phyloP scores from a whole-genome alignment of 1,139 yeast species.

The Schizosaccharomyces versatilis region DNA sequence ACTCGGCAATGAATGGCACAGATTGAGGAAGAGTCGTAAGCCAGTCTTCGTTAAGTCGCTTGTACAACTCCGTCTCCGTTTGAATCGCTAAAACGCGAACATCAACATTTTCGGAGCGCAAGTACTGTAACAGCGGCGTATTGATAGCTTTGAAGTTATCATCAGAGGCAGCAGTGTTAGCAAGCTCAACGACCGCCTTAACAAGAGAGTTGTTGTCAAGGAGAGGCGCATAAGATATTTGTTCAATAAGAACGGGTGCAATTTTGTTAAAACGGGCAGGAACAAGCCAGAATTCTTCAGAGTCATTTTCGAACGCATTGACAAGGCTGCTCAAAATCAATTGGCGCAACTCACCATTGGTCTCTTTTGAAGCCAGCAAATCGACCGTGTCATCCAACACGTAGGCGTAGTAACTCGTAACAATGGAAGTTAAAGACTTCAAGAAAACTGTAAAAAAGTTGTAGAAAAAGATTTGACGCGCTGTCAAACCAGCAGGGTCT shows the following conservation, averaged over 20 bases:
- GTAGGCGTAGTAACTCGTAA: constrained; percentile 74
- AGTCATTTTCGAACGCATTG: constrained; percentile 11
- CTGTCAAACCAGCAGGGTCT: constrained; percentile 26
- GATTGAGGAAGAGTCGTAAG: constrained; percentile 71
- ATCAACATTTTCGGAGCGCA: constrained; percentile 22
- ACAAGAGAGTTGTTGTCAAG: constrained; percentile 5
- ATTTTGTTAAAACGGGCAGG: constrained; percentile 62
- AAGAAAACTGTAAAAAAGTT: constrained; percentile 70
- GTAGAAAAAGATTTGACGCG: constrained; percentile 53
- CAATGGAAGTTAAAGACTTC: constrained; percentile 46
- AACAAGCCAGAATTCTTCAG: constrained; percentile 29
- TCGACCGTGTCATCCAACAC: constrained; percentile 47
- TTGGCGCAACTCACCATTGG: constrained; percentile 18
- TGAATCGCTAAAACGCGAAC: constrained; percentile 30
- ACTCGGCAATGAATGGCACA: constrained; percentile 86
- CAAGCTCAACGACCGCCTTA: constrained; percentile 47
- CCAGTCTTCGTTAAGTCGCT: constrained; percentile 91
- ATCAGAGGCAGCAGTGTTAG: constrained; percentile 53
- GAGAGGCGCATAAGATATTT: constrained; percentile 23
- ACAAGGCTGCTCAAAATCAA: constrained; percentile 8
- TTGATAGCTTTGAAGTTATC: constrained; percentile 60
- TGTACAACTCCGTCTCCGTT: constrained; percentile 59
- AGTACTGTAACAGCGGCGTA: constrained; percentile 31
- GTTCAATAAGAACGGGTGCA: constrained; percentile 38
- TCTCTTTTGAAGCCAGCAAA: constrained; percentile 29